These are phyloP conservation scores for Colletotrichum navitas DNA, from an alignment of 2,329 filamentous ascomycete species.

Conservation along the genomic window DNA sequence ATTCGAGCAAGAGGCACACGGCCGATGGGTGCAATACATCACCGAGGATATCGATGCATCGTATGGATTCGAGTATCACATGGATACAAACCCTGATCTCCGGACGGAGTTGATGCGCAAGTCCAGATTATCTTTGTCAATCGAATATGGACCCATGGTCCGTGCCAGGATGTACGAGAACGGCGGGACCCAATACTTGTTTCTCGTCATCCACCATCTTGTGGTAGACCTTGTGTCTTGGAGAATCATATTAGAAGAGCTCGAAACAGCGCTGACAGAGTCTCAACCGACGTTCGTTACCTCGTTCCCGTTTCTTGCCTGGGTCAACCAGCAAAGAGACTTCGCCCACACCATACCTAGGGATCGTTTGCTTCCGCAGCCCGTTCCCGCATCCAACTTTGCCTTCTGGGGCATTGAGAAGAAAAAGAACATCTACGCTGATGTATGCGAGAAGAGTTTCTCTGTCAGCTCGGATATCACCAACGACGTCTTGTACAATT, in stretches of 20 bases:
- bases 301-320: slow-evolving; percentile 7
- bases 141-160: slow-evolving; percentile 42
- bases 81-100: neutral
- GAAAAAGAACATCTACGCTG: slow-evolving; percentile 42
- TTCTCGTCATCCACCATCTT: slow-evolving; percentile 53
- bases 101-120: neutral
- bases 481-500: slow-evolving; percentile 42
- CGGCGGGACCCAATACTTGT: slow-evolving; percentile 45
- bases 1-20: neutral
- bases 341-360: neutral
- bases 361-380: slow-evolving; percentile 9
- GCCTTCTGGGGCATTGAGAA: slow-evolving; percentile 47
- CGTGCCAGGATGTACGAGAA: slow-evolving; percentile 42
- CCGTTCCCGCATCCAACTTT: slow-evolving; percentile 44
- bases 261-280: slow-evolving; percentile 48
- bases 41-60: neutral
- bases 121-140: slow-evolving; percentile 6
- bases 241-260: slow-evolving; percentile 58
- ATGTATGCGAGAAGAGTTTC: slow-evolving; percentile 39
- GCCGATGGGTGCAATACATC: slow-evolving; percentile 26
- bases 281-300: neutral
- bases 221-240: slow-evolving; percentile 61
- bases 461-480: slow-evolving; percentile 39
- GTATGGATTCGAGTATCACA: neutral
- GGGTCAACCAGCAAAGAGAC: neutral